Evolutionary conservation across 257 asterid genomes (phyloP), one percentile per base, ranked within the genome.

Genomic region (Gardenia jasminoides): DNA sequence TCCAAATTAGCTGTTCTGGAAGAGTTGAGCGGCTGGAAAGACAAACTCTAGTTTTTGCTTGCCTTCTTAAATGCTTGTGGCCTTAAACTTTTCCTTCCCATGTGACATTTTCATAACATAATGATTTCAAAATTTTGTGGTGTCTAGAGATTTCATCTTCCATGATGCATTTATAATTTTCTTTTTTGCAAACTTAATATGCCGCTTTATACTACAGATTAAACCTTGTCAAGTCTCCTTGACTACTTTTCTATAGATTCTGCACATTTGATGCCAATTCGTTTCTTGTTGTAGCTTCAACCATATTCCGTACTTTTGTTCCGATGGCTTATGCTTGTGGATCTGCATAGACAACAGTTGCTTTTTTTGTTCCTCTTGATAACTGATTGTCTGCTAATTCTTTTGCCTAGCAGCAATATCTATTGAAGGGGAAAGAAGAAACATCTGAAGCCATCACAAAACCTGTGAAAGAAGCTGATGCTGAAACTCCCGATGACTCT

Each of bases 371-470:
- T 36, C 4, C 41, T 22, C 26, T 20, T 72, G 10, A 28, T 17
- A 44, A 16, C 30, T 54, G 48, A 59, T 74, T 62, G 31, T 17
- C n/a, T 50, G 3, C 20, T 78, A 8, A 75, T 54, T 75, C 13
- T 36, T 75, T 71, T 85, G 78, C 70, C 74, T 41, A 24, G 69
- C 90, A 94, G 98, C 88, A 92, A 75, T 92, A 94, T 84, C 79
- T 92, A 72, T 83, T 94, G 87, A 90, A 87, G 82, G 92, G 83
- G 75, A 86, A 88, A 76, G 93, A 82, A 72, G 84, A 76, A 13
- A 84, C 84, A 46, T 58, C 84, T 30, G 78, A 78, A 43, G 28
- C 24, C 54, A 72, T 82, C 77, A 72, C 77, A 78, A 82, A 89
- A 81, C 67, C 86, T n/a, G 92, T 50, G 7, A 94, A 86, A 85